Percentiles rank a stretch among this genome's conserved stretches.
These are phyloP conservation scores for Picea abies DNA, from an alignment of 83 land plant species.

Conservation along the genomic window DNA sequence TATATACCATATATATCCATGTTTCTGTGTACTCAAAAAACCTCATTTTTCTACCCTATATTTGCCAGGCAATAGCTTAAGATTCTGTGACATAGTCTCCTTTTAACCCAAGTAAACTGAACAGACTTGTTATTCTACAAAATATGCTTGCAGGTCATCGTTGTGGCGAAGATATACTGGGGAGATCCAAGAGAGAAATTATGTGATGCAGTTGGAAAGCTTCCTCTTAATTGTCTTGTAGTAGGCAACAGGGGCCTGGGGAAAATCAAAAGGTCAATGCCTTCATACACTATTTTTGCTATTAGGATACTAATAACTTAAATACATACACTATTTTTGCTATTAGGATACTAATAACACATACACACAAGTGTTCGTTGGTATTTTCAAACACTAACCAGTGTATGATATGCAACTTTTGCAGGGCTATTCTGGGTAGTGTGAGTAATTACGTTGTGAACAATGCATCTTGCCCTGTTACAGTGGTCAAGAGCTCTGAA, in stretches of 20 bases:
- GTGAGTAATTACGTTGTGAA: conserved; percentile 87
- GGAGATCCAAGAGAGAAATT: conserved; percentile 88
- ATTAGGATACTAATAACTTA: too few species aligned
- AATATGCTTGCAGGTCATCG: conserved; percentile 44
- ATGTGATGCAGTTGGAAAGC: conserved; percentile 65
- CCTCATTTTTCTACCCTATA: neutral
- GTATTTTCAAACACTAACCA: too few species aligned
- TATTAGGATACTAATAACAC: too few species aligned
- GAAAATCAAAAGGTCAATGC: conserved; percentile 66
- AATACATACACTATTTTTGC: too few species aligned
- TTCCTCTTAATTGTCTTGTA: conserved; percentile 70
- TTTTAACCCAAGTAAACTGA: neutral
- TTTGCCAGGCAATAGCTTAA: neutral
- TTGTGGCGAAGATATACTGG: conserved; percentile 75
- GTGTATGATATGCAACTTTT: neutral
- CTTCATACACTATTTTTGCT: neutral
- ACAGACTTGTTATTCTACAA: neutral
- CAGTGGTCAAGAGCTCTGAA: conserved; percentile 67
- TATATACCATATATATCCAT: conserved; percentile 4
- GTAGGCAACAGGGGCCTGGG: conserved; percentile 91
- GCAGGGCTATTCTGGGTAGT: conserved; percentile 87
- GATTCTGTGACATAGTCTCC: neutral
- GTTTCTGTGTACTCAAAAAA: conserved; percentile 1
- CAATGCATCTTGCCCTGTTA: conserved; percentile 80
- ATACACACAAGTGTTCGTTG: too few species aligned